A percentile compares a stretch with the other conserved stretches of the same genome.
Conservation (phyloP, 2,329 filamentous ascomycete species). For the Ceratocystis smalleyi region DNA sequence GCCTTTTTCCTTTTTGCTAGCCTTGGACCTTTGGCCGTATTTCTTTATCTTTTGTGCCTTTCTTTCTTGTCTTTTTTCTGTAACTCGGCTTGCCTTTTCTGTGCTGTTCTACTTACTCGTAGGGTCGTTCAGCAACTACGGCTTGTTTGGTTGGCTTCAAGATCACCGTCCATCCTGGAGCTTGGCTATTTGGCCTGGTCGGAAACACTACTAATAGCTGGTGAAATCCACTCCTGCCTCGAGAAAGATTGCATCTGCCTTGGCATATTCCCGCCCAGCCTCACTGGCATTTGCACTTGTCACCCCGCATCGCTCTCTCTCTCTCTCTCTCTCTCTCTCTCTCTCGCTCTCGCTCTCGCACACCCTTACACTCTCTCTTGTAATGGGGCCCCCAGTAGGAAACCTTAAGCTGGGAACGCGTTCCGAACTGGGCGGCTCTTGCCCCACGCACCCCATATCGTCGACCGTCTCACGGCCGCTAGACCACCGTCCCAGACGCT, state of each 20-base stretch:
- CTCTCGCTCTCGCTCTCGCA: not conserved
- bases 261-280: not conserved
- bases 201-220: too few relatives aligned
- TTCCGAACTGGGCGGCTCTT: conserved; percentile 28
- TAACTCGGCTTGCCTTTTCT: not conserved
- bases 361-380: conserved; percentile 21
- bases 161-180: not conserved
- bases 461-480: conserved; percentile 47
- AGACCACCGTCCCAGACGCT: conserved; percentile 45
- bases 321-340: not conserved
- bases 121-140: too few relatives aligned
- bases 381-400: conserved; percentile 27
- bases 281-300: not conserved
- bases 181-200: not conserved
- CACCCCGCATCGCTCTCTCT: not conserved
- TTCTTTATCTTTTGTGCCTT: not conserved
- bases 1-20: not conserved
- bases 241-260: too few relatives aligned
- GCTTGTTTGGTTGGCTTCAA: not conserved
- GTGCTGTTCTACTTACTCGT: not conserved
- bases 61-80: not conserved
- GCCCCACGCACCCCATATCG: conserved; percentile 43
- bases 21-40: not conserved
- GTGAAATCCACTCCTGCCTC: too few relatives aligned
- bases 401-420: conserved; percentile 13